Evolutionary conservation across 2,329 filamentous ascomycete species (phyloP).

Genomic region (Dactylellina leptospora): DNA sequence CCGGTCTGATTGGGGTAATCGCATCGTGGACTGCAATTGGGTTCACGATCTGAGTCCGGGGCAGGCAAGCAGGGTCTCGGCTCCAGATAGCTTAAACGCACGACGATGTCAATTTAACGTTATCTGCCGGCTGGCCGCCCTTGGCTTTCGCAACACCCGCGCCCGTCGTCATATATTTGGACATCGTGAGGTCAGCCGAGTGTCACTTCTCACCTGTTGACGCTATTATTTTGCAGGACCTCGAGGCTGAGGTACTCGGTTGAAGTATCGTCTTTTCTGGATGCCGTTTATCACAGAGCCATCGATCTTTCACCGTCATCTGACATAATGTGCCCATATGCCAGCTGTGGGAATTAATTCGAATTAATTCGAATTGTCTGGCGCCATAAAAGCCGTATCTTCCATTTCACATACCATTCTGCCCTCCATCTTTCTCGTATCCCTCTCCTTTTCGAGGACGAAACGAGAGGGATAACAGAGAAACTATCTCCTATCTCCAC

Average conservation of each 20-base stretch:
- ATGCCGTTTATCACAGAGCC: no score
- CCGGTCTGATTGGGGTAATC: neutral
- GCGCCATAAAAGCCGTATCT: no score
- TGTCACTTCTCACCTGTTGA: no score
- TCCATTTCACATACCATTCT: neutral
- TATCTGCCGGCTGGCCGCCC: slow-evolving; percentile 16
- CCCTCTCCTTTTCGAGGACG: neutral
- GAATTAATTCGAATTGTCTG: no score
- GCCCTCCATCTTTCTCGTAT: neutral
- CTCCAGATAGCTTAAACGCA: slow-evolving; percentile 44
- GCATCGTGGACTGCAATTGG: slow-evolving; percentile 15
- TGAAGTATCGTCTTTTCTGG: no score
- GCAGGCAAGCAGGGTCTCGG: slow-evolving; percentile 15
- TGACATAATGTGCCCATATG: no score
- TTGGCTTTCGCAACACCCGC: slow-evolving; percentile 3
- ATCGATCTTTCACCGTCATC: neutral
- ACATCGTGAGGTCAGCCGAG: neutral
- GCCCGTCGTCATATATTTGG: neutral
- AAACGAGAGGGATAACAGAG: neutral
- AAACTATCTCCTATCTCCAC: neutral
- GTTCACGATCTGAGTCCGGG: slow-evolving; percentile 14
- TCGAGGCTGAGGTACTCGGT: no score
- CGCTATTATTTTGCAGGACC: no score
- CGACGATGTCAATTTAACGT: slow-evolving; percentile 52
- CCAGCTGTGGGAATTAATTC: no score